Evolutionary conservation across 176 grass and related monocot species (phyloP).

Genomic region (Eleusine indica): DNA sequence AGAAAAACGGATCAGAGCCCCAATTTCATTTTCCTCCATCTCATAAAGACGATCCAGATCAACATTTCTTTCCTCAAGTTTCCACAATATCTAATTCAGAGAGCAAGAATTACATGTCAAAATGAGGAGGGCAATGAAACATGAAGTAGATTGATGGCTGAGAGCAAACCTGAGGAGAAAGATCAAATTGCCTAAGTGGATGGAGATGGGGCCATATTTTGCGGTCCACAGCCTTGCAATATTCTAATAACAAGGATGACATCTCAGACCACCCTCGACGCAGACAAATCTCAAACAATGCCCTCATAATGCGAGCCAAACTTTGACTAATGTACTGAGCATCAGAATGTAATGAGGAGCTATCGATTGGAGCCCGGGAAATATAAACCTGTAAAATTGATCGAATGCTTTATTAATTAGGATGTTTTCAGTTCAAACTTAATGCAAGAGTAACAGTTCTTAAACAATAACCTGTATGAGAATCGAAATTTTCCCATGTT

Average conservation of each 20-base stretch:
- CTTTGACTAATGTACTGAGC: slow-evolving; percentile 97
- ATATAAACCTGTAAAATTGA: slow-evolving; percentile 75
- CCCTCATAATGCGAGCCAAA: slow-evolving; percentile 93
- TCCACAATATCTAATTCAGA: slow-evolving; percentile 73
- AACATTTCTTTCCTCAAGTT: slow-evolving; percentile 84
- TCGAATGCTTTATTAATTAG: slow-evolving; percentile 31
- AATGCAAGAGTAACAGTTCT: slow-evolving; percentile 17
- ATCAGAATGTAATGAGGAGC: slow-evolving; percentile 95
- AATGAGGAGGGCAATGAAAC: slow-evolving; percentile 12
- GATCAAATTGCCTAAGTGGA: slow-evolving; percentile 90
- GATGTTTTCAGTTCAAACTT: slow-evolving; percentile 25
- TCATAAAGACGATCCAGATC: slow-evolving; percentile 87
- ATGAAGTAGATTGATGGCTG: slow-evolving; percentile 9
- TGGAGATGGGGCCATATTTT: slow-evolving; percentile 94
- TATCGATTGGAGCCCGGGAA: slow-evolving; percentile 86
- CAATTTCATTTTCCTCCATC: slow-evolving; percentile 97
- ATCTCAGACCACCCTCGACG: slow-evolving; percentile 92
- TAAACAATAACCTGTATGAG: slow-evolving; percentile 83
- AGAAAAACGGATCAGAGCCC: slow-evolving; percentile 81
- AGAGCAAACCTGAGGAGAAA: slow-evolving; percentile 69
- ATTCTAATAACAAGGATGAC: slow-evolving; percentile 80
- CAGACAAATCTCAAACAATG: slow-evolving; percentile 96
- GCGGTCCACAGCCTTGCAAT: slow-evolving; percentile 89
- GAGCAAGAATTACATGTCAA: slow-evolving; percentile 29
- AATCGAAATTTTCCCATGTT: slow-evolving; percentile 96